These are phyloP conservation scores for Ananas comosus DNA, from an alignment of 176 grass and related monocot genomes.

Conservation along the genomic window DNA sequence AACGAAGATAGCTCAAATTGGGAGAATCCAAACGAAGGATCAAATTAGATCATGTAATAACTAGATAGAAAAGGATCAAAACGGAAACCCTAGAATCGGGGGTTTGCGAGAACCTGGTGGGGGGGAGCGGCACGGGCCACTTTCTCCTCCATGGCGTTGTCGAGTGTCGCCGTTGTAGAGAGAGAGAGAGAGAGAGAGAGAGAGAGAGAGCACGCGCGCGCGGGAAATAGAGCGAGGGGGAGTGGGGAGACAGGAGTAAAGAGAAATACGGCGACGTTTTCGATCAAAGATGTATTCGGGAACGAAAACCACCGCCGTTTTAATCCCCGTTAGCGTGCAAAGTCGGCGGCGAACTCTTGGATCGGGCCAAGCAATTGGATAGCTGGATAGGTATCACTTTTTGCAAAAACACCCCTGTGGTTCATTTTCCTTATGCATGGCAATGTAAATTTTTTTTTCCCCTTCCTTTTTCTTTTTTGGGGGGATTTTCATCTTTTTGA, in stretches of 20 bases:
- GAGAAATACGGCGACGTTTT: background rate
- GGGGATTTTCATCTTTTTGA: no score
- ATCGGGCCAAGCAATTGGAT: background rate
- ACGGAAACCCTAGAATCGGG: background rate
- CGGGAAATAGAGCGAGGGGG: background rate
- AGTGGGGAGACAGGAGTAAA: background rate
- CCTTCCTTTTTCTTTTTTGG: no score
- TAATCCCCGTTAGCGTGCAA: background rate
- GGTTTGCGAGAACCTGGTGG: background rate
- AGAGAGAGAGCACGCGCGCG: background rate
- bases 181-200: background rate
- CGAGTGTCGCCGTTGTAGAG: background rate
- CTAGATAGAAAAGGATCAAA: background rate
- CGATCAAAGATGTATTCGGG: background rate
- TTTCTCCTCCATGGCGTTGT: background rate
- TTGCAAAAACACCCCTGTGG: no score
- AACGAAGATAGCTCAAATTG: background rate
- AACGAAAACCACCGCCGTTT: background rate
- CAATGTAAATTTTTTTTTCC: no score
- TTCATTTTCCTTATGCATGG: no score
- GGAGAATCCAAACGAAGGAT: background rate
- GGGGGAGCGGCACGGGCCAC: background rate
- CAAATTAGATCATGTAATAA: background rate
- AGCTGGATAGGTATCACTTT: background rate
- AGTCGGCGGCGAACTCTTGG: background rate